These are phyloP conservation scores for Cerioporus squamosus DNA, from an alignment of 1,284 basidiomycete species.

Conservation along the genomic window DNA sequence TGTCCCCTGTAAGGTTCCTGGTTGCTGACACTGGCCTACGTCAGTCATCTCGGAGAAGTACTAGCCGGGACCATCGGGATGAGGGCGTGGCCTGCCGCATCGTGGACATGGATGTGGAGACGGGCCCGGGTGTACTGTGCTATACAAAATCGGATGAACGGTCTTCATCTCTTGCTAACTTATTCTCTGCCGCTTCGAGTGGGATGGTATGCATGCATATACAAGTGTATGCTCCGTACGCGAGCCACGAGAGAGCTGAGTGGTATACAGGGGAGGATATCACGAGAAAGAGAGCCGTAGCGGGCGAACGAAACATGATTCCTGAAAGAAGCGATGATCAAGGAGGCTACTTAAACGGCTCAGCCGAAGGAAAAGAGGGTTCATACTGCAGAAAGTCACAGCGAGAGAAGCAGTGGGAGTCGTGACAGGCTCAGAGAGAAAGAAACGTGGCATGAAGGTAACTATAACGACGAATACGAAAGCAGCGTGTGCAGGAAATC, in stretches of 20 bases:
- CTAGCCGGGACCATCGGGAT: not conserved
- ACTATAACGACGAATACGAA: too few species aligned
- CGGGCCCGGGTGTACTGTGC: not conserved
- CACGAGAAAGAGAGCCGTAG: not conserved
- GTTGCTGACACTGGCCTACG: not conserved
- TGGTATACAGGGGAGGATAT: not conserved
- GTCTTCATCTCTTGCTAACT: not conserved
- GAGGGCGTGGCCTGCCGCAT: not conserved
- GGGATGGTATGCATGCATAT: too few species aligned
- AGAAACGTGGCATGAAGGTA: not conserved
- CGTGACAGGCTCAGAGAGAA: not conserved
- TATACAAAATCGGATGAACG: not conserved
- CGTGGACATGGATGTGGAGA: too few species aligned
- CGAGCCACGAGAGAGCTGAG: not conserved
- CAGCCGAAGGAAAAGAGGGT: conserved; percentile 6
- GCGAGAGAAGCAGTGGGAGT: too few species aligned
- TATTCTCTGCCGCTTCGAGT: not conserved
- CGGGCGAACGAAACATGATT: not conserved
- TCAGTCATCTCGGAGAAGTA: conserved; percentile 52
- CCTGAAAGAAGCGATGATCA: not conserved
- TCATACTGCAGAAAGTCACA: not conserved
- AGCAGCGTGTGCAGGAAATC: conserved; percentile 4
- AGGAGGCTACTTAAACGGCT: not conserved
- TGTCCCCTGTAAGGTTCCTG: conserved; percentile 10
- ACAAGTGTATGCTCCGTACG: too few species aligned